These are phyloP conservation scores for Russula foetens DNA, from an alignment of 768 basidiomycete species.

Conservation along the genomic window DNA sequence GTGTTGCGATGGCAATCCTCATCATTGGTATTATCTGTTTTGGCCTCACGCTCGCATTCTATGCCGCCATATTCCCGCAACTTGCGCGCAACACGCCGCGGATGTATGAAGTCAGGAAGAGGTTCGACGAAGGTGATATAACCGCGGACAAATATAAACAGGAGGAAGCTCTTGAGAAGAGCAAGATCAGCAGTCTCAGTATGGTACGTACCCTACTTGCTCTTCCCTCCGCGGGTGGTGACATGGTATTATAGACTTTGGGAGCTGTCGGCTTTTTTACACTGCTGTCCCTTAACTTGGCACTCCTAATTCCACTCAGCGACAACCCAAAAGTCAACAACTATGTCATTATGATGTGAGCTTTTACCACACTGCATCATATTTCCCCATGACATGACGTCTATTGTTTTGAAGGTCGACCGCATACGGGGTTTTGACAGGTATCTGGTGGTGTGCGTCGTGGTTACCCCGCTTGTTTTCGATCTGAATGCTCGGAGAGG, in stretches of 20 bases:
- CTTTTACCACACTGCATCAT: not conserved
- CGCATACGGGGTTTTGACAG: slow-evolving; percentile 52
- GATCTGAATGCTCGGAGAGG: not conserved
- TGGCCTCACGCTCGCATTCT: slow-evolving; percentile 76
- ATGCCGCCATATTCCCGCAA: slow-evolving; percentile 67
- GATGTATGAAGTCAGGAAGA: slow-evolving; percentile 44
- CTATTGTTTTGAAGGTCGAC: slow-evolving; percentile 37
- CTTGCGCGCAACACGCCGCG: slow-evolving; percentile 69
- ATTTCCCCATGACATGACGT: not conserved
- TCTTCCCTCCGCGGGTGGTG: not conserved
- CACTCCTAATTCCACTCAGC: slow-evolving; percentile 55
- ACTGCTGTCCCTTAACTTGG: slow-evolving; percentile 55
- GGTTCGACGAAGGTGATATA: slow-evolving; percentile 52
- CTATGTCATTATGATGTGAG: slow-evolving; percentile 62
- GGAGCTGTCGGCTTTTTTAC: slow-evolving; percentile 70
- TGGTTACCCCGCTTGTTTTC: not conserved
- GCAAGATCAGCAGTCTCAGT: slow-evolving; percentile 51
- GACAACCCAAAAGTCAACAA: slow-evolving; percentile 60
- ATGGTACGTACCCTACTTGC: slow-evolving; percentile 45
- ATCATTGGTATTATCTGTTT: slow-evolving; percentile 74
- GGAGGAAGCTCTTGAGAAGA: slow-evolving; percentile 80
- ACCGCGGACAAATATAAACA: slow-evolving; percentile 50
- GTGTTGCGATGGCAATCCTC: slow-evolving; percentile 63
- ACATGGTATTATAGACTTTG: slow-evolving; percentile 40
- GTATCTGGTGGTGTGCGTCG: slow-evolving; percentile 47